Evolutionary conservation across 805 yeast species (phyloP).

Genomic region (Spathaspora arborariae): DNA sequence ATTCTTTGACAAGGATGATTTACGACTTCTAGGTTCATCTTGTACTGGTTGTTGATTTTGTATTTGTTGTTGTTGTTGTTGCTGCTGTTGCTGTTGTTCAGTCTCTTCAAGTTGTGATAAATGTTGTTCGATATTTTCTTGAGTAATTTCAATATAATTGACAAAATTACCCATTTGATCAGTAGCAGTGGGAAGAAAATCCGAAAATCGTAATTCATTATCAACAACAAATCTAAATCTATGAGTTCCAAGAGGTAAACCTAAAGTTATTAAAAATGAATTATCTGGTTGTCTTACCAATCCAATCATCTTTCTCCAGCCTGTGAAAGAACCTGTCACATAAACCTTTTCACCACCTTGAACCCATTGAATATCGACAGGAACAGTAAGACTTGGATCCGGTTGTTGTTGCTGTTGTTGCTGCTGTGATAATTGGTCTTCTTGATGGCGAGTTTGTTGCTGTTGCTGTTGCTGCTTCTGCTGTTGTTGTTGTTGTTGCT

Average conservation of each 20-base stretch:
- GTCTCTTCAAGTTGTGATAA: constrained; percentile 24
- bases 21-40: constrained; percentile 17
- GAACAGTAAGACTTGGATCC: constrained; percentile 34
- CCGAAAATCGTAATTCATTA: constrained; percentile 85
- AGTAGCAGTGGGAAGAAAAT: constrained; percentile 91
- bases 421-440: constrained; percentile 7
- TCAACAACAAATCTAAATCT: constrained; percentile 91
- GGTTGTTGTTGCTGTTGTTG: constrained; percentile 8
- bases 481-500: constrained; percentile 9
- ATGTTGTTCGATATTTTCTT: constrained; percentile 31
- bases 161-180: constrained; percentile 96
- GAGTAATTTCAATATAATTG: constrained; percentile 76
- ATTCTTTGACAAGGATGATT: constrained; percentile 25
- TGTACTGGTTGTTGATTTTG: constrained; percentile 7
- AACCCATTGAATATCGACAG: constrained; percentile 80
- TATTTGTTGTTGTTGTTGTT: constrained; percentile 8
- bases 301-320: constrained; percentile 98
- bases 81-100: constrained; percentile 8
- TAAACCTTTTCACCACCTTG: constrained; percentile 96
- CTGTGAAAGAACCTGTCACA: constrained; percentile 96
- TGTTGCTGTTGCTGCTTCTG: constrained; percentile 11
- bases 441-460: constrained; percentile 2
- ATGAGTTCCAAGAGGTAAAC: constrained; percentile 87
- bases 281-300: constrained; percentile 53
- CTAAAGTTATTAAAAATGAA: constrained; percentile 63